Base-by-base conservation (phyloP, 1,284 basidiomycete genomes). In the Lentinus polychrous region DNA sequence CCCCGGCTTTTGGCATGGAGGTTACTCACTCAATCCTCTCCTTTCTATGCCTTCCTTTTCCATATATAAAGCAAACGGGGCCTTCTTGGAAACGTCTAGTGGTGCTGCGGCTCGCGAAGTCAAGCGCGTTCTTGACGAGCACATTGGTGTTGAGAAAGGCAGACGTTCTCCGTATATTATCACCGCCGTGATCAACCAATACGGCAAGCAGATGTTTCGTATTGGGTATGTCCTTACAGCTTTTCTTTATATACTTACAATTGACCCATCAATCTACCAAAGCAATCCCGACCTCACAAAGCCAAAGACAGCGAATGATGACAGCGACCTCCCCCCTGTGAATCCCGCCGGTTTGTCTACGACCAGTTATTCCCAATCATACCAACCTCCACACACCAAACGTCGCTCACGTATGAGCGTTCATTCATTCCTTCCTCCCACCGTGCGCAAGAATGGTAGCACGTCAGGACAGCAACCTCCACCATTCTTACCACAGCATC, bases 141-240 rank as follows among this genome's bases (percentile, higher is more conserved):
- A 74, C 38, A 63, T 79, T 35, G 83, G 85, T 14, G 84, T 88
- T 32, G 74, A 77, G 37, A 75, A 76, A 60, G 71, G 78, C 51
- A 69, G 81, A 14, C 80, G 83, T 33, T 88, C 86, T 8, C 86
- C 86, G 2, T 90, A 83, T 60, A 79, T 79, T 38, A 86, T 89
- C 54, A 89, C 86, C 18, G 79, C 81, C 5, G 82, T 86, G 57
- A 74, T 84, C 47, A 89, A 86, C 59, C 84, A 87, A 59, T 81
- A 86, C 64, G 86, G 86, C 46, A 80, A 78, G 60, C 73, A 76
- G 60, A 79, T 84, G 73, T 88, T 74, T 65, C 80, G 86, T 39
- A 74, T 89, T 41, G 81, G 83, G 85, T 87, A 55, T 66, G 81
- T 74, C 10, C 20, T 40, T 33, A 34, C 40, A 46, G 33, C 22